Conservation (phyloP, 2,329 filamentous ascomycete species). For the Monascus ruber region DNA sequence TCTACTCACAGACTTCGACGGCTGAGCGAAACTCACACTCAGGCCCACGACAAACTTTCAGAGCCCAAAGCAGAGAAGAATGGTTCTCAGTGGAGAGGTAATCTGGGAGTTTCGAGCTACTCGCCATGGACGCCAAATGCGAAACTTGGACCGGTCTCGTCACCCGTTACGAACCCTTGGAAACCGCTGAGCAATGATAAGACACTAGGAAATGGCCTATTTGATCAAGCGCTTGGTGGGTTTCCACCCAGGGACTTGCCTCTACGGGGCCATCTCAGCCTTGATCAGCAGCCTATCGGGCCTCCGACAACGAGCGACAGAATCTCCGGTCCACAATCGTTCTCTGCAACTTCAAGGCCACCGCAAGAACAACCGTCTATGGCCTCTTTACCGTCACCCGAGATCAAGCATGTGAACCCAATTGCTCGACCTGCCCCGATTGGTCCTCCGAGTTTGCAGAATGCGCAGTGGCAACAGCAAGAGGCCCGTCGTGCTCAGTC, state of each 20-base stretch:
- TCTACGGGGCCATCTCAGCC: conserved; percentile 29
- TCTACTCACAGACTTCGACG: conserved; percentile 20
- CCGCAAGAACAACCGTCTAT: conserved; percentile 24
- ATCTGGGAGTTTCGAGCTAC: conserved; percentile 26
- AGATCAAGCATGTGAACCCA: conserved; percentile 27
- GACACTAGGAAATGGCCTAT: conserved; percentile 53
- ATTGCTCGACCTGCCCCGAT: conserved; percentile 36
- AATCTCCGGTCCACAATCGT: conserved; percentile 14
- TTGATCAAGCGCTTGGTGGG: conserved; percentile 42
- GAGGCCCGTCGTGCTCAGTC: conserved; percentile 15
- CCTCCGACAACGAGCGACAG: conserved; percentile 10
- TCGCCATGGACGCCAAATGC: conserved; percentile 25
- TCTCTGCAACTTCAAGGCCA: conserved; percentile 18
- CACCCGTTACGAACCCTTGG: conserved; percentile 43
- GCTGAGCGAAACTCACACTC: conserved; percentile 10
- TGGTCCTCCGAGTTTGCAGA: conserved; percentile 32
- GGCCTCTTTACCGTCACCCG: conserved; percentile 27
- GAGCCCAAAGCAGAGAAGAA: conserved; percentile 24
- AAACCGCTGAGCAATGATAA: conserved; percentile 45
- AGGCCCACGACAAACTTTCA: conserved; percentile 9
- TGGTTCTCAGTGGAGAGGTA: conserved; percentile 25
- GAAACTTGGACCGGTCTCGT: conserved; percentile 22
- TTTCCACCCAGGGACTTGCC: conserved; percentile 35
- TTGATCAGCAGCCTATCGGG: conserved; percentile 29
- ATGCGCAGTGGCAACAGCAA: conserved; percentile 18